A percentile compares a stretch with the other conserved stretches of the same genome.
Conservation (phyloP, 129 eudicot species). For the Artemisia tridentata region DNA sequence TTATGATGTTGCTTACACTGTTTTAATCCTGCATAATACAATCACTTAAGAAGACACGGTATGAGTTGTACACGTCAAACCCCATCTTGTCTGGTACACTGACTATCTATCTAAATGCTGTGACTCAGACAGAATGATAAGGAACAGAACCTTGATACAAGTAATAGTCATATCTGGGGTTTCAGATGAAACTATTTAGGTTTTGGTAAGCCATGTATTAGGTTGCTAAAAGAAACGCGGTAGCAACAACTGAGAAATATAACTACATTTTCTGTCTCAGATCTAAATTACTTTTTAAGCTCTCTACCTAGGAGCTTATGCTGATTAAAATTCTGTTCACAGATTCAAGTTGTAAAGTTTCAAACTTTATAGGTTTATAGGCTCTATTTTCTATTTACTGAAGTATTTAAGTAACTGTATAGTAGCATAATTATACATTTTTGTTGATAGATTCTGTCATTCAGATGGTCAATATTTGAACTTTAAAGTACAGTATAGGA, state of each 20-base stretch:
- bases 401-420: not conserved
- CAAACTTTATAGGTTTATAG: not conserved
- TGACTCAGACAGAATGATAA: too few species aligned
- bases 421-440: not conserved
- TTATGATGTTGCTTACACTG: not conserved
- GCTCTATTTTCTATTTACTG: not conserved
- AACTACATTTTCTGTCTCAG: too few species aligned
- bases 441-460: not conserved
- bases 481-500: not conserved
- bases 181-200: too few species aligned
- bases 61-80: too few species aligned
- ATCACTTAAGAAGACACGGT: not conserved
- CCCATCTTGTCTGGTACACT: too few species aligned
- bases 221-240: too few species aligned
- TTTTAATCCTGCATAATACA: not conserved
- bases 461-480: not conserved
- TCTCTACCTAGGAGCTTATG: not conserved
- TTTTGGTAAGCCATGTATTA: too few species aligned
- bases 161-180: too few species aligned
- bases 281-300: not conserved
- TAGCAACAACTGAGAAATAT: too few species aligned
- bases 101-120: too few species aligned
- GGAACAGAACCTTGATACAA: too few species aligned
- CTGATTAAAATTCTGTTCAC: not conserved
- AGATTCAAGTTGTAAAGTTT: conserved; percentile 4